phyloP scores from a whole-genome alignment of 148 eudicot genomes.

The Amaranthus palmeri region DNA sequence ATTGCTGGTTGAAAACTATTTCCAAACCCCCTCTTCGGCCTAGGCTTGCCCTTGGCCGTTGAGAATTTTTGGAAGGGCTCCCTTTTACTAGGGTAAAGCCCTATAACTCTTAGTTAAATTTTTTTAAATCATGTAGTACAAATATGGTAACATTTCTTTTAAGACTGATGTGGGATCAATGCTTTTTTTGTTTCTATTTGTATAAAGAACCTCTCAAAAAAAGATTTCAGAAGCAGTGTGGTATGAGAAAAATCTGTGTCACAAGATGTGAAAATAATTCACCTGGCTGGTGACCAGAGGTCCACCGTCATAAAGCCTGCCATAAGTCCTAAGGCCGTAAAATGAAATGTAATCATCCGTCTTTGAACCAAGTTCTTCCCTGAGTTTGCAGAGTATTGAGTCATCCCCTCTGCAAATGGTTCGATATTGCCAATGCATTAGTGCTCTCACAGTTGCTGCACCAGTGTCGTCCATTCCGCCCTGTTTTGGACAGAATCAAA shows the following conservation, averaged over 20 bases:
- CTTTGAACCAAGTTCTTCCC: conserved; percentile 60
- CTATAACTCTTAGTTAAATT: conserved; percentile 17
- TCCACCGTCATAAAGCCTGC: conserved; percentile 80
- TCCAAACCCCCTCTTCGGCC: background rate
- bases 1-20: no score
- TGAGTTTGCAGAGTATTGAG: conserved; percentile 72
- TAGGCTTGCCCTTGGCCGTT: conserved; percentile 16
- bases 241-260: background rate
- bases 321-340: conserved; percentile 92
- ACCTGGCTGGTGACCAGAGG: conserved; percentile 91
- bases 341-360: conserved; percentile 83
- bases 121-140: background rate
- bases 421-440: conserved; percentile 99
- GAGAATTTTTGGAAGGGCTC: conserved; percentile 35
- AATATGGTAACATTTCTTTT: no score
- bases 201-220: background rate
- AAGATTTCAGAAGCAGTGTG: background rate
- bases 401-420: conserved; percentile 85
- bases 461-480: conserved; percentile 97
- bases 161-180: no score
- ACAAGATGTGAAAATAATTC: conserved; percentile 10
- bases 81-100: conserved; percentile 24
- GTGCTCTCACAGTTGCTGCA: conserved; percentile 96
- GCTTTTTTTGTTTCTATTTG: no score
- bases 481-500: conserved; percentile 35